Conservation (phyloP, 345 rosid species). For the Orychophragmus violaceus region DNA sequence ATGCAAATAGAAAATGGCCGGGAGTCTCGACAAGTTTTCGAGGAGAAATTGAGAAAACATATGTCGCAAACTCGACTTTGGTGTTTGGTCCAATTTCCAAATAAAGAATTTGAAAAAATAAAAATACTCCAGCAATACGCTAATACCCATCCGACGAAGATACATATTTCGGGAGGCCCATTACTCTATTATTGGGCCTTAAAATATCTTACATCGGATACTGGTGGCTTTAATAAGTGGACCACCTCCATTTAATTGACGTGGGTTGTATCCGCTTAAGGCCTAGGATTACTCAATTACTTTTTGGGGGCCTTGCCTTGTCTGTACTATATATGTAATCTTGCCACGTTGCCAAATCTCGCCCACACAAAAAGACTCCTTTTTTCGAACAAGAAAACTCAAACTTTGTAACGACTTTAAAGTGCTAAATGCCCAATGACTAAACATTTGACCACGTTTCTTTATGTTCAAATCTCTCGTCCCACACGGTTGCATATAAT, state of each 20-base stretch:
- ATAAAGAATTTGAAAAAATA: neutral
- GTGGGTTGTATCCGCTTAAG: no score
- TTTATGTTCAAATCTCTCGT: neutral
- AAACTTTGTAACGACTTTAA: neutral
- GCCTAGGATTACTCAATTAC: no score
- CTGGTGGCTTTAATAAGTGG: neutral
- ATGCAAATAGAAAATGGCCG: neutral
- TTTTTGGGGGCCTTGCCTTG: neutral
- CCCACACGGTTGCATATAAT: neutral
- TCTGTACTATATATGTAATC: neutral
- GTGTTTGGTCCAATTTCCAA: neutral
- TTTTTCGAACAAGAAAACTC: neutral
- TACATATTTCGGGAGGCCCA: neutral
- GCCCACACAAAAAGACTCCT: neutral
- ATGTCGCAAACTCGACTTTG: neutral
- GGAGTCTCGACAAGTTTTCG: no score
- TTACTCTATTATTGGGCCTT: neutral
- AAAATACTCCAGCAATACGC: neutral
- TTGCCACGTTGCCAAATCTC: slow-evolving; percentile 4
- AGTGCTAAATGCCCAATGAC: neutral
- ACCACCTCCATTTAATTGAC: no score
- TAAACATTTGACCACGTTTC: neutral
- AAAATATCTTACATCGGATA: neutral
- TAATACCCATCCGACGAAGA: neutral
- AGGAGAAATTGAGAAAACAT: no score